phyloP scores from a whole-genome alignment of 768 basidiomycete species.

The Mycena latifolia region DNA sequence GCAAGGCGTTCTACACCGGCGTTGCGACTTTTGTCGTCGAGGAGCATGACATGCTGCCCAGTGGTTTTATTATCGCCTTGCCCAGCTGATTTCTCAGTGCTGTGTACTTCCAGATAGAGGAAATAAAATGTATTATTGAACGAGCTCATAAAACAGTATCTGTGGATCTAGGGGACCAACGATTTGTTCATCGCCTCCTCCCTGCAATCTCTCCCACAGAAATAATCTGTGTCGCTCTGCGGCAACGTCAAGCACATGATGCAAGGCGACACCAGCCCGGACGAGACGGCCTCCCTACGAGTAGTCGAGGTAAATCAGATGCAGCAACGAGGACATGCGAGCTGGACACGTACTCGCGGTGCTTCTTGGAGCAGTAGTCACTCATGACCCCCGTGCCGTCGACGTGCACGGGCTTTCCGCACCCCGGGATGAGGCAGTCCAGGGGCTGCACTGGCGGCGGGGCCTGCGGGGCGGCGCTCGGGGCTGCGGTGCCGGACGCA shows the following conservation, averaged over 20 bases:
- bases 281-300: constrained; percentile 67
- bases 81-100: constrained; percentile 7
- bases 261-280: constrained; percentile 65
- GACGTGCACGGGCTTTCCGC: constrained; percentile 67
- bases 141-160: no score
- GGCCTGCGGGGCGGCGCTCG: constrained; percentile 51
- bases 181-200: constrained; percentile 71
- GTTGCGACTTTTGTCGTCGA: constrained; percentile 36
- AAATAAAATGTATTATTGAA: constrained; percentile 9
- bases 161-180: not conserved
- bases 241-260: constrained; percentile 76
- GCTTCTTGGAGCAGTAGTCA: constrained; percentile 70
- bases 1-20: constrained; percentile 48
- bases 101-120: not conserved
- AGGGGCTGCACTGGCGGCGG: constrained; percentile 47
- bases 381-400: constrained; percentile 64
- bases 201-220: constrained; percentile 69
- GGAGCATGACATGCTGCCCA: constrained; percentile 30
- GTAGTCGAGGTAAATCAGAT: not conserved
- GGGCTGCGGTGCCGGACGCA: constrained; percentile 44
- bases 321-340: not conserved
- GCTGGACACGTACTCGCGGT: constrained; percentile 74
- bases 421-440: constrained; percentile 68
- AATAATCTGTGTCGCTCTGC: constrained; percentile 72
- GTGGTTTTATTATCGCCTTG: constrained; percentile 25